Evolutionary conservation across 2,329 filamentous ascomycete species (phyloP), one percentile per base, ranked within the genome.

Genomic region (Boeremia lycopersici): DNA sequence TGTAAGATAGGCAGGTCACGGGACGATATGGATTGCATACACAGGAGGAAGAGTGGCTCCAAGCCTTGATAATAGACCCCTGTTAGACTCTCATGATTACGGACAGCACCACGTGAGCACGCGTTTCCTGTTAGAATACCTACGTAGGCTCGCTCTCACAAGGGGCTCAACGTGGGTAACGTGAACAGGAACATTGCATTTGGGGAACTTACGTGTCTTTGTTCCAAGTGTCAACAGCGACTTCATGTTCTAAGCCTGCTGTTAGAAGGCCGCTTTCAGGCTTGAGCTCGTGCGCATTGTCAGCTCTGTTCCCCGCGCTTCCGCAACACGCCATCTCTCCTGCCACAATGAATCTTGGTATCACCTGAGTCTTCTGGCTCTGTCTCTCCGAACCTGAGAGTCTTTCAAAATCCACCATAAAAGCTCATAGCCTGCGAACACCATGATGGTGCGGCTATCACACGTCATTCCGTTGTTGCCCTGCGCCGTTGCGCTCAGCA

Each of bases 401-500:
- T 15, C 10, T 8, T 33, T 3, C 12, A 13, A 23, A 12, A 33
- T 5, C 17, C 12, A 12, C 10, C n/a, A n/a, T 23, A 17, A 1
- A 42, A n/a, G 5, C 23, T 17, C 12, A 28, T 43, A 17, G 3
- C 25, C 29, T 13, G 25, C 10, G 17, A 40, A 15, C 10, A 30
- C 9, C 46, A 57, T 38, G 35, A 64, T 57, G 56, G 59, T 62
- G 54, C 60, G 56, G 9, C 17, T 59, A 23, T 50, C 43, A 23
- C 48, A 57, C 46, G 23, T 64, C 41, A 48, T 53, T 19, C 52
- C 41, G 31, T 51, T 68, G 38, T 53, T 68, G 15, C 61, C 63
- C 38, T 47, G 64, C 56, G 53, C 54, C 33, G 39, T 29, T 40
- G 68, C 68, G 41, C 54, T 68, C 33, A 47, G 43, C 40, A 61